Evolutionary conservation across 352 stramenopile species (phyloP).

Genomic region (Nothophytophthora sp.): DNA sequence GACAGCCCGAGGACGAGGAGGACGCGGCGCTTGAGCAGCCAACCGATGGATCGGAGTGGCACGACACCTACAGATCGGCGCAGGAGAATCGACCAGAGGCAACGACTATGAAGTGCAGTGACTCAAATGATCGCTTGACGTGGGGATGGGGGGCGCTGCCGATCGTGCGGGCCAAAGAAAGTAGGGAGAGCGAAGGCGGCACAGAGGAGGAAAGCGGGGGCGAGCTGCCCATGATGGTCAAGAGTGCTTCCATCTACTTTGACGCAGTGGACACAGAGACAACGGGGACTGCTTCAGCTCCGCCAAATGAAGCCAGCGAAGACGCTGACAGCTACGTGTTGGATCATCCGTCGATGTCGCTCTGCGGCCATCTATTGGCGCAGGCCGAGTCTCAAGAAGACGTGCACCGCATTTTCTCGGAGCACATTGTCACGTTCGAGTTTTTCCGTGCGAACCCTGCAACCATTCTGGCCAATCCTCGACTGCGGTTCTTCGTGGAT

Average conservation of each 20-base stretch:
- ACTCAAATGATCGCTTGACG: conserved; percentile 41
- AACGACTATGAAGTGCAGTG: conserved; percentile 1
- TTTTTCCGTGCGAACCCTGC: conserved; percentile 47
- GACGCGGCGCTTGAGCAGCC: not conserved
- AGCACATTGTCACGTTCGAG: conserved; percentile 73
- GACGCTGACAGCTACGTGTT: conserved; percentile 8
- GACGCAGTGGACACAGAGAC: conserved; percentile 59
- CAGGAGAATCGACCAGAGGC: conserved; percentile 1
- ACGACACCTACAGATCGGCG: conserved; percentile 9
- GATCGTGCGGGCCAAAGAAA: conserved; percentile 24
- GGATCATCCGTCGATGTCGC: conserved; percentile 69
- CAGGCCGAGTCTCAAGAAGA: conserved; percentile 43
- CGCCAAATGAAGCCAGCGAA: not conserved
- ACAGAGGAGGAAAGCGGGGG: conserved; percentile 20
- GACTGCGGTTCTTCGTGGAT: conserved; percentile 66
- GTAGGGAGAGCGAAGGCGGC: conserved; percentile 7
- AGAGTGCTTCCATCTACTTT: conserved; percentile 80
- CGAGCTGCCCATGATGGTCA: conserved; percentile 50
- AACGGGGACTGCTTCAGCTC: not conserved
- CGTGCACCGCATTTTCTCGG: conserved; percentile 52
- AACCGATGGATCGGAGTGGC: not conserved
- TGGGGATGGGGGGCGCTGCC: conserved; percentile 60
- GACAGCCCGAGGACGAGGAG: conserved; percentile 30
- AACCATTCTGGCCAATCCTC: conserved; percentile 47
- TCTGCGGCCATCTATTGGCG: conserved; percentile 67